Evolutionary conservation across 176 grass and related monocot genomes (phyloP).

Genomic region (Pharus latifolius): DNA sequence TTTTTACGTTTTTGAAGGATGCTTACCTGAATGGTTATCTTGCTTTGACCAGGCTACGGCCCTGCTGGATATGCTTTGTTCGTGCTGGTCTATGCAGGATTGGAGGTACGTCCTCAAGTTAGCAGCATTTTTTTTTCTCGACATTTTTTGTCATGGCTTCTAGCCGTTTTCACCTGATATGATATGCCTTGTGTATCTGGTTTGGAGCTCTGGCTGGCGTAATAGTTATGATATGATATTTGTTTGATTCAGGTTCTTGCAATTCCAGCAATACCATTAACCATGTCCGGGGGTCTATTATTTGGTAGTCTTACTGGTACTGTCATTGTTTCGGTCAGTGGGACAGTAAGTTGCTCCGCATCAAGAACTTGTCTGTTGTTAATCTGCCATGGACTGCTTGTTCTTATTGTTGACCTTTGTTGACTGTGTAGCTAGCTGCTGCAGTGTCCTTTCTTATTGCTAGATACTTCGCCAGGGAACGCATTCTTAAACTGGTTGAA

Average conservation of each 20-base stretch:
- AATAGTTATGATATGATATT: neutral
- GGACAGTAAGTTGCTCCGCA: conserved; percentile 64
- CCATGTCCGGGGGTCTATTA: conserved; percentile 88
- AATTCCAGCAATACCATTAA: conserved; percentile 96
- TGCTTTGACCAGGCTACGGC: conserved; percentile 65
- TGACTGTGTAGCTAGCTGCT: conserved; percentile 68
- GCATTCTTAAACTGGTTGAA: conserved; percentile 95
- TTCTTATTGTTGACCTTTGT: conserved; percentile 28
- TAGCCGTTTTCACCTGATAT: neutral
- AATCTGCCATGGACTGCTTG: neutral
- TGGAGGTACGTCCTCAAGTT: conserved; percentile 53
- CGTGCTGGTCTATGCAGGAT: conserved; percentile 77
- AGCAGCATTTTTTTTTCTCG: neutral
- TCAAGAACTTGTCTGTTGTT: neutral
- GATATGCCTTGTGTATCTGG: too few species aligned
- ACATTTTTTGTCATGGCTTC: neutral
- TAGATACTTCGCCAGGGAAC: conserved; percentile 96
- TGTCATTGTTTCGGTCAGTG: conserved; percentile 88
- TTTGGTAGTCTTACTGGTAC: conserved; percentile 86
- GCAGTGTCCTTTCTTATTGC: conserved; percentile 84
- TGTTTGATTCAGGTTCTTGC: conserved; percentile 65
- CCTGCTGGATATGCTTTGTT: conserved; percentile 93
- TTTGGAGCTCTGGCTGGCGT: neutral
- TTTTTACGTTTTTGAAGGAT: too few species aligned
- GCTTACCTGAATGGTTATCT: neutral